A percentile compares a stretch with the other conserved stretches of the same genome.
Evolutionary conservation across 768 basidiomycete species (phyloP).

Genomic region (Ramaria sp.): DNA sequence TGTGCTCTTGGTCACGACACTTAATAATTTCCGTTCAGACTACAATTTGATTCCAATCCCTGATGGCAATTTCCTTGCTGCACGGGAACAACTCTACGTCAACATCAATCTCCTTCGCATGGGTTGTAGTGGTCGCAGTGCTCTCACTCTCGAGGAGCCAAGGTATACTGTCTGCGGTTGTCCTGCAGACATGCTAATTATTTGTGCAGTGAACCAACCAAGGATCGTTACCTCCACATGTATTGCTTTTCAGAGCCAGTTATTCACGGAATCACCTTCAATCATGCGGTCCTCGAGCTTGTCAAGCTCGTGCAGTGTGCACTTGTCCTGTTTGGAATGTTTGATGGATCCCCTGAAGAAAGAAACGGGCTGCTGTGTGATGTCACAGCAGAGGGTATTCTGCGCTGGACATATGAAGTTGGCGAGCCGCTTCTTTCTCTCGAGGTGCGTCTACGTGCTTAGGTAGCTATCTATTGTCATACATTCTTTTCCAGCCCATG

Average conservation of each 20-base stretch:
- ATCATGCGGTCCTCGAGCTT: constrained; percentile 59
- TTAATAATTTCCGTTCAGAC: constrained; percentile 82
- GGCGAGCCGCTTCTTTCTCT: constrained; percentile 51
- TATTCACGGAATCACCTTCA: constrained; percentile 36
- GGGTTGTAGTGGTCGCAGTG: constrained; percentile 72
- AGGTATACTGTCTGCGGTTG: constrained; percentile 29
- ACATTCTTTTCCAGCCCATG: constrained; percentile 35
- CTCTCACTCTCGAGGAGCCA: constrained; percentile 68
- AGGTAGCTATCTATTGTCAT: background rate
- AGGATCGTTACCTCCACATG: constrained; percentile 65
- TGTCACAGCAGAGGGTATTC: constrained; percentile 59
- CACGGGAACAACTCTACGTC: constrained; percentile 58
- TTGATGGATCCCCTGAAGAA: constrained; percentile 25
- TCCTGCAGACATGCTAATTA: background rate
- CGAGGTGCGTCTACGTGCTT: constrained; percentile 33
- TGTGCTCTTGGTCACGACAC: constrained; percentile 68
- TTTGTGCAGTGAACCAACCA: constrained; percentile 55
- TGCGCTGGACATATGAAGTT: constrained; percentile 55
- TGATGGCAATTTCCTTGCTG: constrained; percentile 51
- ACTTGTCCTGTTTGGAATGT: constrained; percentile 64
- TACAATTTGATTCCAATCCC: constrained; percentile 78
- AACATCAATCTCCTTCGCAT: constrained; percentile 80
- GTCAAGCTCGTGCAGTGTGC: constrained; percentile 66
- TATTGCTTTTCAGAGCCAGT: constrained; percentile 46
- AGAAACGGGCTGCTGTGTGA: constrained; percentile 69